Evolutionary conservation across 371 early-diverging fungal genomes (phyloP).

Genomic region (Syncephalastrum racemosum): DNA sequence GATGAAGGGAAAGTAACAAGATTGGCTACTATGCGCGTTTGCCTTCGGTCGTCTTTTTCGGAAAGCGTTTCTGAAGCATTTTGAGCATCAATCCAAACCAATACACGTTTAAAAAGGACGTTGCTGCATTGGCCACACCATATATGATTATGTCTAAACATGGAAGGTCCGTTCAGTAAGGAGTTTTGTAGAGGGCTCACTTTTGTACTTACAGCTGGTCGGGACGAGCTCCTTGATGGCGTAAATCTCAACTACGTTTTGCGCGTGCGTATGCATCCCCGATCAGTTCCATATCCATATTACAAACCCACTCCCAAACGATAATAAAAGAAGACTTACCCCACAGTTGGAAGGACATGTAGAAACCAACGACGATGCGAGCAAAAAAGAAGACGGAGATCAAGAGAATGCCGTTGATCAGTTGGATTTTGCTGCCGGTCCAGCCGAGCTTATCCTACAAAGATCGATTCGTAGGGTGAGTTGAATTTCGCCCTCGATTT

Average conservation of each 20-base stretch:
- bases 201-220: slow-evolving; percentile 36
- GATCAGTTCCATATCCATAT: too few relatives aligned
- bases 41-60: slow-evolving; percentile 15
- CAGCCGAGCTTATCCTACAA: slow-evolving; percentile 77
- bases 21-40: slow-evolving; percentile 6
- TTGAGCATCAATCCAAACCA: slow-evolving; percentile 82
- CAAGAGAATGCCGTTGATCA: slow-evolving; percentile 79
- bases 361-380: slow-evolving; percentile 81
- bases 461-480: not conserved
- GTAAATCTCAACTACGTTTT: slow-evolving; percentile 31
- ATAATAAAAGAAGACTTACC: slow-evolving; percentile 29
- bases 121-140: slow-evolving; percentile 59
- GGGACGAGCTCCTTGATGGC: slow-evolving; percentile 64
- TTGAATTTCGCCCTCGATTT: not conserved
- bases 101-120: slow-evolving; percentile 72
- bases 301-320: not conserved
- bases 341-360: slow-evolving; percentile 67
- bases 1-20: not conserved
- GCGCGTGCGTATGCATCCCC: not conserved
- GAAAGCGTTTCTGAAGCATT: slow-evolving; percentile 47
- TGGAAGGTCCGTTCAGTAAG: slow-evolving; percentile 3
- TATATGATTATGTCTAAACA: slow-evolving; percentile 53
- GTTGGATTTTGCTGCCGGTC: slow-evolving; percentile 75
- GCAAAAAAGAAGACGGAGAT: slow-evolving; percentile 73
- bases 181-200: not conserved